Percentiles rank a stretch among this genome's conserved stretches.
Evolutionary conservation across 768 basidiomycete species (phyloP).

Genomic region (Dentipellis fragilis): DNA sequence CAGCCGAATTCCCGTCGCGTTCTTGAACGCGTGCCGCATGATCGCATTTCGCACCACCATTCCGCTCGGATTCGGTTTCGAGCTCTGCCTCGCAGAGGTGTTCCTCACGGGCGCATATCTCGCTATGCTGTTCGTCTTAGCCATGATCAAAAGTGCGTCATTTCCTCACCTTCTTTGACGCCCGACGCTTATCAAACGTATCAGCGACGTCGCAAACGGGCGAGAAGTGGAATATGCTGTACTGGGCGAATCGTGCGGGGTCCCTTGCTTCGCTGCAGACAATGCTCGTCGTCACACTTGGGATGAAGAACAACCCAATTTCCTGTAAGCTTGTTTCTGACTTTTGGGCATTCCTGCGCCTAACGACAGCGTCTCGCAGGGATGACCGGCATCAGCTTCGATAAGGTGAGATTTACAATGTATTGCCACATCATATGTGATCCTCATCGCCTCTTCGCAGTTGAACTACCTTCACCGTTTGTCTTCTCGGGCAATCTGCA

Average conservation of each 20-base stretch:
- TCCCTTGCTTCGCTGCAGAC: slow-evolving; percentile 38
- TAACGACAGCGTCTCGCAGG: slow-evolving; percentile 21
- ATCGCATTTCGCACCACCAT: slow-evolving; percentile 23
- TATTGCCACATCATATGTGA: neutral
- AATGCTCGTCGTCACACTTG: slow-evolving; percentile 47
- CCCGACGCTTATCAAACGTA: too few species aligned
- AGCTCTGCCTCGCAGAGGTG: slow-evolving; percentile 26
- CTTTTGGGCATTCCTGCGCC: neutral
- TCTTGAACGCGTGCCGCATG: slow-evolving; percentile 20
- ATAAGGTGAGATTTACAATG: slow-evolving; percentile 25
- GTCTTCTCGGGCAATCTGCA: neutral
- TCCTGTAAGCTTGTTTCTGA: slow-evolving; percentile 19
- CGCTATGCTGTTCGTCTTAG: slow-evolving; percentile 19
- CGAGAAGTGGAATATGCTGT: slow-evolving; percentile 13
- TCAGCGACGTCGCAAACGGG: slow-evolving; percentile 18
- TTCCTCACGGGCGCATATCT: slow-evolving; percentile 27
- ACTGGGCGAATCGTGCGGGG: slow-evolving; percentile 28
- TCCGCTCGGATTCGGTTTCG: slow-evolving; percentile 21
- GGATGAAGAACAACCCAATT: slow-evolving; percentile 51
- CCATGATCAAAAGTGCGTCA: slow-evolving; percentile 18
- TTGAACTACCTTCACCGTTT: neutral
- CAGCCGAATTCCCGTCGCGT: slow-evolving; percentile 15
- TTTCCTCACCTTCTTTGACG: neutral
- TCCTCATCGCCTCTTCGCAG: neutral
- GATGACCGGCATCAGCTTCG: slow-evolving; percentile 40